Evolutionary conservation across 2,329 filamentous ascomycete species (phyloP), one percentile per base, ranked within the genome.

Genomic region (Phyllosticta capitalensis): DNA sequence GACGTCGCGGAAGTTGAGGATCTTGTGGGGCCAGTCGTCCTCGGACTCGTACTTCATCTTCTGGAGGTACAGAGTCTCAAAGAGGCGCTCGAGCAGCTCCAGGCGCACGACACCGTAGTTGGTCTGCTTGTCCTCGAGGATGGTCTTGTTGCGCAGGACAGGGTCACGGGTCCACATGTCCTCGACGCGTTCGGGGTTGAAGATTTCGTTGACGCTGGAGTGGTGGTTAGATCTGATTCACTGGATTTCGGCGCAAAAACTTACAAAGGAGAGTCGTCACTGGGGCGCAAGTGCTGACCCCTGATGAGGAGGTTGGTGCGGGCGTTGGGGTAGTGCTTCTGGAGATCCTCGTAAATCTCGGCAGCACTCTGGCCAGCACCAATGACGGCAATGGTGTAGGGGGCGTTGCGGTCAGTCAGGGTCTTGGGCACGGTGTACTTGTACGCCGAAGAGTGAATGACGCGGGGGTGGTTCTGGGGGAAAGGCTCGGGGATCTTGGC

Each of bases 91-190:
- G 61, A 97, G 89, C 55, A 97, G 82, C 65, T 90, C 84, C n/a
- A 96, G 82, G 7, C 92, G 86, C 3, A 99, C 92, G 4, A 97
- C 92, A 56, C 90, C 89, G 72, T 97, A 97, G 78, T 97, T 97
- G 62, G 92, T 97, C 28, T 85, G 85, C 61, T 88, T 87, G 65
- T 95, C 89, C 56, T 85, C 84, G 17, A 79, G 75, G 56, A 96
- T 77, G 24, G 78, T 78, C 14, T 76, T 74, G 30, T 80, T 76
- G 54, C 92, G 87, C 62, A 85, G 79, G 52, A 79, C 77, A 1
- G 85, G 75, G 0, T 86, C 78, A 64, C 86, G 84, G 54, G 82
- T 77, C 76, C 85, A 96, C 65, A 95, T 83, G 52, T 79, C 79
- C 71, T 95, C 88, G 28, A 95, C 85, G 61, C 86, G 88, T 33